Evolutionary conservation across 208 protist species (phyloP).

Genomic region (Leptomonas seymouri): DNA sequence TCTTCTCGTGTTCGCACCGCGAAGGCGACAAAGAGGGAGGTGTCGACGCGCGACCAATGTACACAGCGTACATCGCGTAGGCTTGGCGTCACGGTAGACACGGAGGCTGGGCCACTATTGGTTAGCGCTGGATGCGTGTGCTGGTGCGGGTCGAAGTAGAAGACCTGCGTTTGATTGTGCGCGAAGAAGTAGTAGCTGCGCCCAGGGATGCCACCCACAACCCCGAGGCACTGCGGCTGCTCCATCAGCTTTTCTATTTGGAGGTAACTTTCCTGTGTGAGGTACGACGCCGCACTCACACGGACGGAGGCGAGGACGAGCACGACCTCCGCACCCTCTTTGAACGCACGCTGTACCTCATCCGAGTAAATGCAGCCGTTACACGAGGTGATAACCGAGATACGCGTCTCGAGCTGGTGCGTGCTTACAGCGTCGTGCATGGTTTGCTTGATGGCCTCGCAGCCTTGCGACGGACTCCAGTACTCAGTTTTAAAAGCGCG

Average conservation of each 20-base stretch:
- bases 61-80: constrained; percentile 52
- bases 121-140: constrained; percentile 44
- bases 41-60: constrained; percentile 60
- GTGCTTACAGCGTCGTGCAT: constrained; percentile 43
- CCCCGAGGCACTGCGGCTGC: constrained; percentile 56
- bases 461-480: constrained; percentile 79
- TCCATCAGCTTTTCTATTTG: constrained; percentile 61
- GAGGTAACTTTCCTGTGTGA: constrained; percentile 63
- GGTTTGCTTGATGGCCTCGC: constrained; percentile 59
- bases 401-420: constrained; percentile 33
- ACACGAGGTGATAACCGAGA: constrained; percentile 47
- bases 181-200: constrained; percentile 83
- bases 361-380: constrained; percentile 48
- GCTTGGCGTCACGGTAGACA: constrained; percentile 35
- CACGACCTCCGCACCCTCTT: constrained; percentile 41
- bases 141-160: constrained; percentile 83
- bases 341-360: constrained; percentile 46
- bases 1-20: constrained; percentile 36
- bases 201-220: constrained; percentile 67
- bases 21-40: constrained; percentile 77
- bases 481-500: constrained; percentile 60
- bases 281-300: constrained; percentile 35
- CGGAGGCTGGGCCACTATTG: constrained; percentile 5
- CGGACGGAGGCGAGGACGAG: constrained; percentile 68
- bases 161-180: constrained; percentile 48